These are phyloP conservation scores for Teunomyces barrocoloradensis DNA, from an alignment of 805 yeast genomes.

Conservation along the genomic window DNA sequence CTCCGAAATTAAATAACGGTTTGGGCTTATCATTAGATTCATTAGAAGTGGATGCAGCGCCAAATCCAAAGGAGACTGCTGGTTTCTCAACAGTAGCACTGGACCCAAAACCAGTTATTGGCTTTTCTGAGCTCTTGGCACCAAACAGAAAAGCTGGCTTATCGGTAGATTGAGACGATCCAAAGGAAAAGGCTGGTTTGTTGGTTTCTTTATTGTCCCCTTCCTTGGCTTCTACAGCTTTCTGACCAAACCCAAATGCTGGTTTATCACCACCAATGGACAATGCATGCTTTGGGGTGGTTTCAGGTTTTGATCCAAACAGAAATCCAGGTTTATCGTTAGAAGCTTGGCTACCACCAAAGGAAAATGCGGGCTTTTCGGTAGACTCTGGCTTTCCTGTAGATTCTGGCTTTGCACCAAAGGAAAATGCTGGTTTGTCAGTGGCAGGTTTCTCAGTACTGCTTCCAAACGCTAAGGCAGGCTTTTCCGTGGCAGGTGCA, in stretches of 20 bases:
- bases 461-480: slow-evolving; percentile 13
- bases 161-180: slow-evolving; percentile 3
- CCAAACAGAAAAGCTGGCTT: slow-evolving; percentile 10
- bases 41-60: not conserved
- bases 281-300: slow-evolving; percentile 18
- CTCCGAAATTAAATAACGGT: not conserved
- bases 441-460: not conserved
- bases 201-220: slow-evolving; percentile 2
- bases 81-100: slow-evolving; percentile 8
- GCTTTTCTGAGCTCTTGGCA: slow-evolving; percentile 5
- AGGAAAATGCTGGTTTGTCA: slow-evolving; percentile 2
- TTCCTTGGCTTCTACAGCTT: not conserved
- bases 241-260: not conserved
- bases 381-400: slow-evolving; percentile 20
- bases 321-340: slow-evolving; percentile 11
- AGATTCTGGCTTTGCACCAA: not conserved
- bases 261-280: slow-evolving; percentile 17
- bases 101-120: not conserved
- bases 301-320: slow-evolving; percentile 17
- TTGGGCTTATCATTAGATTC: not conserved
- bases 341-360: slow-evolving; percentile 18
- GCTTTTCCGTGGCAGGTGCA: slow-evolving; percentile 9
- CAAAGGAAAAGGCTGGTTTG: slow-evolving; percentile 13
- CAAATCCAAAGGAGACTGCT: slow-evolving; percentile 7
- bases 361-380: slow-evolving; percentile 32